These are phyloP conservation scores for Kwoniella pini DNA, from an alignment of 768 basidiomycete species.

Conservation along the genomic window DNA sequence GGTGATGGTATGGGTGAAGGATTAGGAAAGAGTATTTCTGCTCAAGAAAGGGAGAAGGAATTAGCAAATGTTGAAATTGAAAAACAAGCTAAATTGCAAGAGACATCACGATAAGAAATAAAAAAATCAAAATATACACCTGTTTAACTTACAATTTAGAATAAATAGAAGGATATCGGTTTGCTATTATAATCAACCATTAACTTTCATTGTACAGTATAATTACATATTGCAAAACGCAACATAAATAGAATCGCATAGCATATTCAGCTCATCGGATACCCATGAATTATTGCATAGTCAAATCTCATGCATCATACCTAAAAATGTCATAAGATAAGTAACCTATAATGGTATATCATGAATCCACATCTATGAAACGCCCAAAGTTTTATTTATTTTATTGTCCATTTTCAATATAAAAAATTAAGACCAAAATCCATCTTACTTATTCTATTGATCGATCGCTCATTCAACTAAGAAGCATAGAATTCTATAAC, in stretches of 20 bases:
- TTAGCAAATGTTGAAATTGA: not conserved
- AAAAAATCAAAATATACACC: not conserved
- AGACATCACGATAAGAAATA: not conserved
- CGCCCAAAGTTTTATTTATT: not conserved
- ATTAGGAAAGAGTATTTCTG: constrained; percentile 3
- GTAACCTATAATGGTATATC: too few species aligned
- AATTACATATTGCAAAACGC: too few species aligned
- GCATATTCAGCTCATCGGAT: too few species aligned
- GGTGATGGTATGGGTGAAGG: constrained; percentile 20
- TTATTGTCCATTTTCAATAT: not conserved
- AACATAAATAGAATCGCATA: too few species aligned
- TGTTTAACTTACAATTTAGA: too few species aligned
- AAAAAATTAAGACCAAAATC: not conserved
- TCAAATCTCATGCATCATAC: too few species aligned
- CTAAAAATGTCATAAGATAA: too few species aligned
- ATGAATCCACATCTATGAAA: too few species aligned
- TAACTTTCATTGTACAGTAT: too few species aligned
- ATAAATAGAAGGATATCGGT: too few species aligned
- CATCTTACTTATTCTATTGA: not conserved
- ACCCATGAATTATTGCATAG: too few species aligned
- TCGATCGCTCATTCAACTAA: not conserved
- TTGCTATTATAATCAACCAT: too few species aligned
- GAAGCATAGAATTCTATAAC: constrained; percentile 22
- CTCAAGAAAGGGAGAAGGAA: constrained; percentile 3
- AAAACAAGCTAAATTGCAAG: not conserved